Percentiles rank a stretch among this genome's conserved stretches.
phyloP scores from a whole-genome alignment of 441 rosid species.

The Euphorbia schlechtendalii region DNA sequence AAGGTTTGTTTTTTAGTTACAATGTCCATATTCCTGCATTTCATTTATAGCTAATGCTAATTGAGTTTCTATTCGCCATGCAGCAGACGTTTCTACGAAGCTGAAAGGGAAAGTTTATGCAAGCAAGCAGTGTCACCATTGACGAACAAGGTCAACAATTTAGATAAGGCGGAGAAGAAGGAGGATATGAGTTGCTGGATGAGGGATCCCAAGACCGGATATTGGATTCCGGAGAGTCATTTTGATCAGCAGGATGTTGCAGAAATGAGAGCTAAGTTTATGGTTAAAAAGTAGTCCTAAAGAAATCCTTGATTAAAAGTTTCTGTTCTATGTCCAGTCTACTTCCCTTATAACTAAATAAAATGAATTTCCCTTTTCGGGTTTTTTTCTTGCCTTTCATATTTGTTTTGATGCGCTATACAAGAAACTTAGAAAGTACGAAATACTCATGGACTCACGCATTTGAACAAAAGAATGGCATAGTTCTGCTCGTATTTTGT shows the following conservation, averaged over 20 bases:
- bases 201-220: slow-evolving; percentile 54
- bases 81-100: slow-evolving; percentile 20
- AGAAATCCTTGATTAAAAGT: background rate
- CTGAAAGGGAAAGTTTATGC: slow-evolving; percentile 19
- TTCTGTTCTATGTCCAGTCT: background rate
- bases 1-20: slow-evolving; percentile 7
- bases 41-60: background rate
- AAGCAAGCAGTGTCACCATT: slow-evolving; percentile 8
- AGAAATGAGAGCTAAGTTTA: slow-evolving; percentile 32
- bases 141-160: slow-evolving; percentile 18
- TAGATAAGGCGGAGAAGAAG: background rate
- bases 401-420: no score
- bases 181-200: slow-evolving; percentile 31
- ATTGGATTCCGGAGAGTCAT: slow-evolving; percentile 51
- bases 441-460: background rate
- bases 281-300: slow-evolving; percentile 19
- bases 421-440: no score
- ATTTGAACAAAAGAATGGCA: background rate
- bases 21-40: background rate
- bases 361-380: background rate
- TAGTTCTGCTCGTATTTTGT: background rate
- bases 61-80: background rate
- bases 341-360: background rate
- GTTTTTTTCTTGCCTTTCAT: background rate
- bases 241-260: slow-evolving; percentile 33